Evolutionary conservation across 805 yeast species (phyloP), one percentile per base, ranked within the genome.

Genomic region (Kazachstania martiniae): DNA sequence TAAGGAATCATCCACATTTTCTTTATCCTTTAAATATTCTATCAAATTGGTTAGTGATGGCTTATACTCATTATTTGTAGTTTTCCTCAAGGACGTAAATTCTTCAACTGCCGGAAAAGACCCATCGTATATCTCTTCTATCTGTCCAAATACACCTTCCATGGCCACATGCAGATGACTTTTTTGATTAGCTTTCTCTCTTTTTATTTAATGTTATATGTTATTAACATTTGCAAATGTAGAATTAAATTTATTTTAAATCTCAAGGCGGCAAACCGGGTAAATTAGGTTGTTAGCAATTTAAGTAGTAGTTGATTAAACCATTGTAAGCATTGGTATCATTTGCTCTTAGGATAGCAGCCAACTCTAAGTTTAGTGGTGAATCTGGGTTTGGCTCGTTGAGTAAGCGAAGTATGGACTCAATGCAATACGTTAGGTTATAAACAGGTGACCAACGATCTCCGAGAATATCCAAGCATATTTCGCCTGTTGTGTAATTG

Each of bases 361-460:
- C 81, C 54, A 76, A 62, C 48, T 80, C 87, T 12, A 80, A 62
- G 45, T 80, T 77, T 31, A 80, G 53, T 1, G 89, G 89, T 25
- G 81, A 72, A 38, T 74, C 73, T 0, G 83, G 79, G 46, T 75
- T 85, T 0, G 86, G 86, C 31, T 72, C 70, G 27, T 66, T 70
- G 7, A 79, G 46, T 12, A 80, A 60, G 49, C 71, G 57, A 21
- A 74, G 47, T 2, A 79, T 66, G 1, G 84, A 84, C 12, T 68
- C 63, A 28, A 77, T 58, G 5, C 72, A 59, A 35, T 72, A 61
- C 29, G 66, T 54, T 28, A 80, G 47, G 33, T 74, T 70, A 82
- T 85, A 79, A 1, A 82, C 83, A 0, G 89, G 87, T 0, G 82
- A 68, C 87, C 87, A 80, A 27, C 44, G 40, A 3, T 41, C 49